A percentile compares a stretch with the other conserved stretches of the same genome.
Conservation (phyloP, 768 basidiomycete genomes). For the Xerocomellus amylosporus region DNA sequence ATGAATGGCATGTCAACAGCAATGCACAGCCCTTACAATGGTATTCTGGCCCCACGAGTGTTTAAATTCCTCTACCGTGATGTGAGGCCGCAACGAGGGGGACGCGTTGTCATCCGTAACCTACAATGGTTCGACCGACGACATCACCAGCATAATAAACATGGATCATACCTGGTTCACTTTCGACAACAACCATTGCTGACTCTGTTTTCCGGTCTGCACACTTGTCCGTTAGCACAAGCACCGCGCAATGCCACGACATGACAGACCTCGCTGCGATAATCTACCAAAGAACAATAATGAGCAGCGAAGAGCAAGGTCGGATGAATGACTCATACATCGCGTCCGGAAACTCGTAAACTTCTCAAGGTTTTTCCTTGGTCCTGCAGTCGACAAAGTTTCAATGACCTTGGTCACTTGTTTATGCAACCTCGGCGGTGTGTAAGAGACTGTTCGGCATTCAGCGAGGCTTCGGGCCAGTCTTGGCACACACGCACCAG, state of each 20-base stretch:
- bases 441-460: slow-evolving; percentile 46
- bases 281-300: slow-evolving; percentile 44
- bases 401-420: slow-evolving; percentile 59
- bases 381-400: slow-evolving; percentile 64
- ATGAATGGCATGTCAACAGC: background rate
- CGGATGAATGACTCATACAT: slow-evolving; percentile 44
- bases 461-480: background rate
- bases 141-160: background rate
- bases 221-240: slow-evolving; percentile 12
- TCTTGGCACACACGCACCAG: slow-evolving; percentile 34
- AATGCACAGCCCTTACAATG: slow-evolving; percentile 45
- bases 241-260: slow-evolving; percentile 1
- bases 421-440: slow-evolving; percentile 58
- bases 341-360: slow-evolving; percentile 75
- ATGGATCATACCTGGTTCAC: slow-evolving; percentile 52
- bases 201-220: slow-evolving; percentile 74
- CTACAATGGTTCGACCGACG: slow-evolving; percentile 34
- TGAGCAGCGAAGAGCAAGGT: slow-evolving; percentile 1
- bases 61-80: slow-evolving; percentile 67
- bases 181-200: slow-evolving; percentile 69
- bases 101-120: slow-evolving; percentile 64
- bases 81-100: slow-evolving; percentile 49
- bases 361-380: slow-evolving; percentile 57
- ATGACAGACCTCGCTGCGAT: slow-evolving; percentile 65
- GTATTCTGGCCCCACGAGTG: slow-evolving; percentile 87